phyloP scores from a whole-genome alignment of 139 green algal genomes.

The Zygnema circumcarinatum region DNA sequence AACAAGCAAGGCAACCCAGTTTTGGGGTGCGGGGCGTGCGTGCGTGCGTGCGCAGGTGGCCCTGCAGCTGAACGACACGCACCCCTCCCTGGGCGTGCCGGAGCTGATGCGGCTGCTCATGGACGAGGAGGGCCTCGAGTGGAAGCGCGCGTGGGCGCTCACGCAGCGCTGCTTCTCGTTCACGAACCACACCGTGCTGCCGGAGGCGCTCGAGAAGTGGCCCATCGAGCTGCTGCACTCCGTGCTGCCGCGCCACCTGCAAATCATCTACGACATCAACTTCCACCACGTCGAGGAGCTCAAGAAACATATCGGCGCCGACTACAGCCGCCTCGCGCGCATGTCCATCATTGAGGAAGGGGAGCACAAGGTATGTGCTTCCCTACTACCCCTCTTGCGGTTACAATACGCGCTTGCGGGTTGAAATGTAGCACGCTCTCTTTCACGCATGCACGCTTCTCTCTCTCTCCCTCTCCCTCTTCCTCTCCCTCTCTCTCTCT shows the following conservation, averaged over 20 bases:
- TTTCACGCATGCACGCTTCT: no score
- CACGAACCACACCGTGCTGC: slow-evolving; percentile 99
- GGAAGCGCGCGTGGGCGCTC: slow-evolving; percentile 91
- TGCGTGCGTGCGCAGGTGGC: slow-evolving; percentile 63
- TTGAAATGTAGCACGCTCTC: slow-evolving; percentile 17
- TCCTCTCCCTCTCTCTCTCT: no score
- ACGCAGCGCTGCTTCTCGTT: slow-evolving; percentile 88
- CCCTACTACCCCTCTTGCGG: neutral
- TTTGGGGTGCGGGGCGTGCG: no score
- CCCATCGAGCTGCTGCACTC: slow-evolving; percentile 64
- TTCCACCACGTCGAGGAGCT: slow-evolving; percentile 93
- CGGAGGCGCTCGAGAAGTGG: slow-evolving; percentile 94
- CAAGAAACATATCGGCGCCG: slow-evolving; percentile 78
- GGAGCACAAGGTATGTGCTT: slow-evolving; percentile 38
- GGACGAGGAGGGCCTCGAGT: slow-evolving; percentile 92
- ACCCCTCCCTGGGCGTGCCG: slow-evolving; percentile 75
- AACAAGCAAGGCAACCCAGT: no score
- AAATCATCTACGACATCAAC: slow-evolving; percentile 99
- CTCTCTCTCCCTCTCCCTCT: no score
- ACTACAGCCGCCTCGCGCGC: slow-evolving; percentile 84
- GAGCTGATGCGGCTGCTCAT: slow-evolving; percentile 99
- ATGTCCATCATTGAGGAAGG: slow-evolving; percentile 98
- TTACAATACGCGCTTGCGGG: neutral
- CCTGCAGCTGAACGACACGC: slow-evolving; percentile 73
- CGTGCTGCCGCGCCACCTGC: slow-evolving; percentile 92